Conservation (phyloP, 257 asterid genomes). For the Nicotiana paniculata region DNA sequence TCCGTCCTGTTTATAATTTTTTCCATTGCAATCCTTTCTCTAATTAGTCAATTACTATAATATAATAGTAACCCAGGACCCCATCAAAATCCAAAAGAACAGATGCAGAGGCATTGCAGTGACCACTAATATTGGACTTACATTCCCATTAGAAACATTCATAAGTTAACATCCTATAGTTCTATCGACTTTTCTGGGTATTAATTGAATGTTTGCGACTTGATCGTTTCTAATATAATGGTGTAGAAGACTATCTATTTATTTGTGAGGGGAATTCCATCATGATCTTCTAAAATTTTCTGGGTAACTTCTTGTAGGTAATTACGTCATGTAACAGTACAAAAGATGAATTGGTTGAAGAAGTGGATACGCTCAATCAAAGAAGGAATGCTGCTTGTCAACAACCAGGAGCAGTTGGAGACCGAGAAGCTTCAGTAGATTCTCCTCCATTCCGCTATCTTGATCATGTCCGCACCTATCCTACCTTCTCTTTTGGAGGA, state of each 20-base stretch:
- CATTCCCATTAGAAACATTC: neutral
- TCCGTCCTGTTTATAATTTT: neutral
- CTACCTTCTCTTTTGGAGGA: slow-evolving; percentile 87
- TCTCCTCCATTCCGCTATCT: slow-evolving; percentile 53
- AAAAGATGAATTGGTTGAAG: slow-evolving; percentile 84
- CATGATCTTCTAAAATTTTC: neutral
- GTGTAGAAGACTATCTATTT: neutral
- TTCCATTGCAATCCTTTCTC: neutral
- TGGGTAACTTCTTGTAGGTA: slow-evolving; percentile 38
- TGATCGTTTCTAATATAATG: neutral
- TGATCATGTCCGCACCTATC: slow-evolving; percentile 80
- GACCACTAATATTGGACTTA: neutral
- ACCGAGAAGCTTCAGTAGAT: slow-evolving; percentile 34
- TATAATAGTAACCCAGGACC: neutral
- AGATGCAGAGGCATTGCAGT: neutral
- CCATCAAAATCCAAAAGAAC: neutral
- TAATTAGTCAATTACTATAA: neutral
- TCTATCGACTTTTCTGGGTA: neutral
- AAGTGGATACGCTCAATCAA: slow-evolving; percentile 71
- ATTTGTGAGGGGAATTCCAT: neutral
- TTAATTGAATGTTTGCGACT: neutral
- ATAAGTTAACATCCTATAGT: neutral
- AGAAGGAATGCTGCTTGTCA: slow-evolving; percentile 44
- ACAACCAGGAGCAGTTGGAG: slow-evolving; percentile 30
- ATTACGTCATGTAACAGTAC: slow-evolving; percentile 92